Conservation (phyloP, 768 basidiomycete species). For the Boletus tomentosulus region DNA sequence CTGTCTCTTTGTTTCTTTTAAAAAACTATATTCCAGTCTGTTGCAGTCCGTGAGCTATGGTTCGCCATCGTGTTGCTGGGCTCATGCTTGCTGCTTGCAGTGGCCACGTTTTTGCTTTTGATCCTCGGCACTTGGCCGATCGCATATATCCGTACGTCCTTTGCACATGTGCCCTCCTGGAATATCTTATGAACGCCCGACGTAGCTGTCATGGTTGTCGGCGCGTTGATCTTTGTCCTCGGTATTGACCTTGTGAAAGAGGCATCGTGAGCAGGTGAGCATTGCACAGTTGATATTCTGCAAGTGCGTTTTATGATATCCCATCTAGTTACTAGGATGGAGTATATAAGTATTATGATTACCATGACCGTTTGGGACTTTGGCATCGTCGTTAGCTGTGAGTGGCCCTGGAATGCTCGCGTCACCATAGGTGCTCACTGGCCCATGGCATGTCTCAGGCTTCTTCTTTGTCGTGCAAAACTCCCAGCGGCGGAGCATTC, state of each 20-base stretch:
- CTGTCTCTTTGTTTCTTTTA: conserved; percentile 14
- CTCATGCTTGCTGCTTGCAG: conserved; percentile 82
- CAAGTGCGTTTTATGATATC: conserved; percentile 1
- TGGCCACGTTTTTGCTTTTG: conserved; percentile 66
- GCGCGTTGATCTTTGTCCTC: no score
- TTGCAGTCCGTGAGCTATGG: conserved; percentile 52
- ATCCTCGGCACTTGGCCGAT: conserved; percentile 86
- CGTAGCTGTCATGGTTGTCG: conserved; percentile 85
- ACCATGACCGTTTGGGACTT: conserved; percentile 95
- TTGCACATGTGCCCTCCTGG: not conserved
- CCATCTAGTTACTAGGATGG: conserved; percentile 44
- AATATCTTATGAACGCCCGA: not conserved
- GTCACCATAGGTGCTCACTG: not conserved
- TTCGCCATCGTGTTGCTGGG: conserved; percentile 69
- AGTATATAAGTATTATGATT: conserved; percentile 81
- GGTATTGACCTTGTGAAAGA: conserved; percentile 94
- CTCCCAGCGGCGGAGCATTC: conserved; percentile 79
- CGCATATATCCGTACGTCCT: conserved; percentile 78
- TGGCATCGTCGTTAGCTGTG: conserved; percentile 88
- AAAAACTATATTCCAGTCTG: conserved; percentile 37
- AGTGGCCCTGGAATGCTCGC: conserved; percentile 21
- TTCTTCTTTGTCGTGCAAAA: conserved; percentile 98
- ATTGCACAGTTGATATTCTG: not conserved
- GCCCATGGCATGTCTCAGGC: conserved; percentile 37
- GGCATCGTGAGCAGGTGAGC: conserved; percentile 72